phyloP scores from a whole-genome alignment of 805 yeast genomes.

The Kodamaea kakaduensis region DNA sequence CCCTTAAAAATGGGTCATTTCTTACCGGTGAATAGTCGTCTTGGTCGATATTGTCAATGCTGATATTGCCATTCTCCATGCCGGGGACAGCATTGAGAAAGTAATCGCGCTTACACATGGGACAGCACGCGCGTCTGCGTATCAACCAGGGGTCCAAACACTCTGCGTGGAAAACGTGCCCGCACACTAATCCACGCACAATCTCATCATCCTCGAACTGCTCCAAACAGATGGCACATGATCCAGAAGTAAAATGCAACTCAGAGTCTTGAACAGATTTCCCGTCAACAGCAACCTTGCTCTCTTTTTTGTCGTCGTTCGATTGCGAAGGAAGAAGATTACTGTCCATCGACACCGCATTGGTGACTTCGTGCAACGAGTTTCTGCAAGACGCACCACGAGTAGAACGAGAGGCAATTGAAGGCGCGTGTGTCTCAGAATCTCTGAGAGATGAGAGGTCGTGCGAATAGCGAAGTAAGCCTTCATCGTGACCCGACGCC shows the following conservation, averaged over 20 bases:
- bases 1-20: slow-evolving; percentile 33
- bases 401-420: not conserved
- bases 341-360: not conserved
- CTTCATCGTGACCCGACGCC: not conserved
- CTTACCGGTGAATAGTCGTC: slow-evolving; percentile 18
- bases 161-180: slow-evolving; percentile 75
- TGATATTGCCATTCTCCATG: slow-evolving; percentile 2
- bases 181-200: slow-evolving; percentile 74
- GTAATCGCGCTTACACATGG: slow-evolving; percentile 74
- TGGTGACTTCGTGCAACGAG: slow-evolving; percentile 8
- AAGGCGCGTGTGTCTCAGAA: too few relatives aligned
- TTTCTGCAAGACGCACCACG: not conserved
- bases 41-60: not conserved
- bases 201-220: slow-evolving; percentile 54
- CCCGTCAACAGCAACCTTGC: not conserved
- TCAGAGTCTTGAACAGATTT: slow-evolving; percentile 12
- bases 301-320: slow-evolving; percentile 4
- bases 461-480: too few relatives aligned
- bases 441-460: too few relatives aligned
- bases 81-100: slow-evolving; percentile 33
- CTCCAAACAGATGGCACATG: slow-evolving; percentile 79
- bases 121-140: slow-evolving; percentile 73
- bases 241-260: slow-evolving; percentile 58
- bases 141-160: slow-evolving; percentile 84
- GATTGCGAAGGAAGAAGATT: not conserved